These are phyloP conservation scores for Mortierella sp. DNA, from an alignment of 371 early-diverging fungal species.

Conservation along the genomic window DNA sequence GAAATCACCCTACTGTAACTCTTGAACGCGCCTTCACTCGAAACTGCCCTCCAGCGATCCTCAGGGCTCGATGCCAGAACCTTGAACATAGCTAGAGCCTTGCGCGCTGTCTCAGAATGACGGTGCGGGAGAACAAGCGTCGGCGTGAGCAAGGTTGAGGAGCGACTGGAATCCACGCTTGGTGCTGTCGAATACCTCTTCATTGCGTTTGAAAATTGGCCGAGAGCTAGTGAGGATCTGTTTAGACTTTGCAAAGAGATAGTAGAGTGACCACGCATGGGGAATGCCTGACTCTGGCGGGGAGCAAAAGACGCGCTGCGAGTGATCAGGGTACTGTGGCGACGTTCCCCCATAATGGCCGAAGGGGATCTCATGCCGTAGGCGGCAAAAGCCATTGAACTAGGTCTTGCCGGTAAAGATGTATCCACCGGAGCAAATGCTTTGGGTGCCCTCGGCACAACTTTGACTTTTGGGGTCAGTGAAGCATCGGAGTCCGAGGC, in stretches of 20 bases:
- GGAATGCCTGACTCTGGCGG: slow-evolving; percentile 35
- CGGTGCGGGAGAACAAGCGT: slow-evolving; percentile 22
- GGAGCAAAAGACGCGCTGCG: slow-evolving; percentile 51
- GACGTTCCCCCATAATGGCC: slow-evolving; percentile 50
- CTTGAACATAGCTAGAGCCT: slow-evolving; percentile 56
- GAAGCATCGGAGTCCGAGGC: slow-evolving; percentile 49
- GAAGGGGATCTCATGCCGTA: slow-evolving; percentile 47
- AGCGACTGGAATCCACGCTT: slow-evolving; percentile 35
- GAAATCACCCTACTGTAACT: slow-evolving; percentile 60
- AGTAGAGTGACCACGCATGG: slow-evolving; percentile 34
- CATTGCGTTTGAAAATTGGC: slow-evolving; percentile 12
- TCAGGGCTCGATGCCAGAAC: slow-evolving; percentile 54
- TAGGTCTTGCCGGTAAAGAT: slow-evolving; percentile 33
- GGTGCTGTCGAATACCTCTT: slow-evolving; percentile 36
- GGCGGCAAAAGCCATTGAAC: slow-evolving; percentile 50
- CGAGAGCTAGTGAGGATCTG: slow-evolving; percentile 7
- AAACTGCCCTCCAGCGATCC: slow-evolving; percentile 60
- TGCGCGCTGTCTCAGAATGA: slow-evolving; percentile 34
- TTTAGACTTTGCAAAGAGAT: slow-evolving; percentile 16
- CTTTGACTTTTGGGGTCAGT: slow-evolving; percentile 21
- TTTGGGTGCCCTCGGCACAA: slow-evolving; percentile 34
- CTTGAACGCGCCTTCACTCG: slow-evolving; percentile 57
- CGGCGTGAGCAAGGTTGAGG: slow-evolving; percentile 18
- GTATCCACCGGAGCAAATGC: slow-evolving; percentile 13
- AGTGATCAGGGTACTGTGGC: slow-evolving; percentile 39